Percentiles rank a stretch among this genome's conserved stretches.
These are phyloP conservation scores for Tagetes erecta DNA, from an alignment of 129 eudicot genomes.

Conservation along the genomic window DNA sequence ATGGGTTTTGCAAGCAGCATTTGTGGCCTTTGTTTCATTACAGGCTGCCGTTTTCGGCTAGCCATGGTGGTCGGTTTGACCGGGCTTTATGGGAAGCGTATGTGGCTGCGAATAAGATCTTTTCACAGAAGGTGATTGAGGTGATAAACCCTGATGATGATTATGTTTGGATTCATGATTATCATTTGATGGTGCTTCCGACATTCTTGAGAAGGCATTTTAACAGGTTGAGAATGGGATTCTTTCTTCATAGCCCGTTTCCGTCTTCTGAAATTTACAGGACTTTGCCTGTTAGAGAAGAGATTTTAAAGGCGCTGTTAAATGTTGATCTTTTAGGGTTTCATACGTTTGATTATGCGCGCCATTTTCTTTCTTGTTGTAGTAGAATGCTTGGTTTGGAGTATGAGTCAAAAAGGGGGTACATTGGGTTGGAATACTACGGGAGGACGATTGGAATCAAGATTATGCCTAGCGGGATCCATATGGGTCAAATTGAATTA, in stretches of 20 bases:
- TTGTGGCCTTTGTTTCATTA: slow-evolving; percentile 65
- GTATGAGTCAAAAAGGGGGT: slow-evolving; percentile 63
- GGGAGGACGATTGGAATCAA: slow-evolving; percentile 56
- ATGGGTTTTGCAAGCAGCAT: slow-evolving; percentile 67
- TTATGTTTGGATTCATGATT: slow-evolving; percentile 68
- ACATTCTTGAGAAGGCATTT: slow-evolving; percentile 60
- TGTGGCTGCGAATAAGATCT: slow-evolving; percentile 65
- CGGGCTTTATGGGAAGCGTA: slow-evolving; percentile 72
- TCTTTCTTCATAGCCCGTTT: slow-evolving; percentile 62
- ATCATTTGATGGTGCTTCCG: slow-evolving; percentile 64
- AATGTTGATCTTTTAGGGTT: slow-evolving; percentile 61
- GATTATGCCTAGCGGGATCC: slow-evolving; percentile 49
- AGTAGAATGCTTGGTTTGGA: slow-evolving; percentile 61
- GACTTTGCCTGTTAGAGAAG: slow-evolving; percentile 56
- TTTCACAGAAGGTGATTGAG: slow-evolving; percentile 62
- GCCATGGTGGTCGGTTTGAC: slow-evolving; percentile 60
- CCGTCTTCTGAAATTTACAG: slow-evolving; percentile 66
- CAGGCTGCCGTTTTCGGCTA: slow-evolving; percentile 52
- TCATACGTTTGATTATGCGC: slow-evolving; percentile 50
- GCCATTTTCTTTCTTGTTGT: slow-evolving; percentile 60
- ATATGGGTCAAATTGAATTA: slow-evolving; percentile 52
- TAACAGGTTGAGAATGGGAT: slow-evolving; percentile 57
- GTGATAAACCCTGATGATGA: slow-evolving; percentile 71
- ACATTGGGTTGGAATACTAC: slow-evolving; percentile 49
- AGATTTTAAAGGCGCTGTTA: slow-evolving; percentile 56